phyloP scores from a whole-genome alignment of 139 green algal species.

The Dunaliella sp. region DNA sequence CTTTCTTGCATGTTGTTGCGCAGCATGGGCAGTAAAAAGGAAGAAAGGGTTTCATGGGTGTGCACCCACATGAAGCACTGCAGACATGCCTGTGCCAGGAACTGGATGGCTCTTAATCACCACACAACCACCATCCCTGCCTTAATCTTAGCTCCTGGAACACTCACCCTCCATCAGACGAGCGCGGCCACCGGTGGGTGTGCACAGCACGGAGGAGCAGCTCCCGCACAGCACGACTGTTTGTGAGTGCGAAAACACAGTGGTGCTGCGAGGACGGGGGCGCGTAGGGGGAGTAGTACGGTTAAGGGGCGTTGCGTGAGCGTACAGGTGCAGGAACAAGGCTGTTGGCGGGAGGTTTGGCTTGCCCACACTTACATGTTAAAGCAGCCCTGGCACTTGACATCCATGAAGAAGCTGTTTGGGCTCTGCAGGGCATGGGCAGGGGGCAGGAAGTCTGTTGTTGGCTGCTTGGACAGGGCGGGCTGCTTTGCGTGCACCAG shows the following conservation, averaged over 20 bases:
- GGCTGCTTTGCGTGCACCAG: too few species aligned
- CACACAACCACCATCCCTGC: too few species aligned
- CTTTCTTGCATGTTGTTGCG: too few species aligned
- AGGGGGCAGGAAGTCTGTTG: neutral
- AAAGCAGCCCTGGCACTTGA: slow-evolving; percentile 87
- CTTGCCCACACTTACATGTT: slow-evolving; percentile 69
- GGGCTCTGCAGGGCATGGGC: slow-evolving; percentile 11
- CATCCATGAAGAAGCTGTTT: slow-evolving; percentile 56
- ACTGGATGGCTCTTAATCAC: too few species aligned
- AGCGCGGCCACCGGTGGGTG: slow-evolving; percentile 92
- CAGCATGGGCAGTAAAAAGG: too few species aligned
- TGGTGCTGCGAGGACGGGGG: slow-evolving; percentile 78
- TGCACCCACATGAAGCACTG: too few species aligned
- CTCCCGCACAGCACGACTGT: slow-evolving; percentile 94
- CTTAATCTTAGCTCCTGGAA: too few species aligned
- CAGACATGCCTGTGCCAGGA: too few species aligned
- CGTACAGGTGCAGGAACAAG: neutral
- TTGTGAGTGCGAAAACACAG: slow-evolving; percentile 96
- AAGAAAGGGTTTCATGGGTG: too few species aligned
- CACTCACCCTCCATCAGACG: slow-evolving; percentile 89
- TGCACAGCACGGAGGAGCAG: slow-evolving; percentile 96
- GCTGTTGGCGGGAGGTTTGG: neutral
- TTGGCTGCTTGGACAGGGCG: neutral
- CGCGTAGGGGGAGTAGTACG: too few species aligned
- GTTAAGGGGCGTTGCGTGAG: too few species aligned